A percentile compares a stretch with the other conserved stretches of the same genome.
phyloP scores from a whole-genome alignment of 83 land plant genomes.

The Picea abies region DNA sequence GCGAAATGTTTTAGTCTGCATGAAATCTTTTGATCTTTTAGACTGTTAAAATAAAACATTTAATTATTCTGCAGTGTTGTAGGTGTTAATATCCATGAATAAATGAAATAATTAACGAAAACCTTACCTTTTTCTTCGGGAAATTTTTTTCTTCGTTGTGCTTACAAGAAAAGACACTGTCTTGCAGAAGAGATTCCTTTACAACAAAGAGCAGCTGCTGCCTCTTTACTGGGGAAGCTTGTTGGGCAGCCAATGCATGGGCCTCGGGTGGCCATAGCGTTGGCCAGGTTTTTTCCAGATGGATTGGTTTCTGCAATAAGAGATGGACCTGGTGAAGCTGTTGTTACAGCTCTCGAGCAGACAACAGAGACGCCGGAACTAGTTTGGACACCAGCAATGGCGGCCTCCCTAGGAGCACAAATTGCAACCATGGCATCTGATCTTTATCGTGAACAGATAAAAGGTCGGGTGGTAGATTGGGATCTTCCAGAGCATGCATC shows the following conservation, averaged over 20 bases:
- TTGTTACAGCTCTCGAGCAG: constrained; percentile 90
- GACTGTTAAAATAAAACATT: neutral
- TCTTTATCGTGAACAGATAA: constrained; percentile 94
- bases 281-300: constrained; percentile 98
- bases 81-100: neutral
- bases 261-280: constrained; percentile 95
- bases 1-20: neutral
- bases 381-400: constrained; percentile 99
- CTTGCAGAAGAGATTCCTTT: constrained; percentile 86
- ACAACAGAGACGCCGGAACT: constrained; percentile 99
- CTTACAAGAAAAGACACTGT: neutral
- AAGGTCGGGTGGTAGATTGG: constrained; percentile 97
- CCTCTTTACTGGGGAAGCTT: constrained; percentile 96
- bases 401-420: constrained; percentile 95
- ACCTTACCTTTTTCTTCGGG: neutral
- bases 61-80: neutral
- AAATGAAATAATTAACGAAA: neutral
- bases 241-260: constrained; percentile 99
- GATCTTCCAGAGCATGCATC: constrained; percentile 98
- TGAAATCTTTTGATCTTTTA: neutral
- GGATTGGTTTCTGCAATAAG: constrained; percentile 90
- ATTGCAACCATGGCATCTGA: constrained; percentile 96
- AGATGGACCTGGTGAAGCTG: constrained; percentile 99
- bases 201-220: constrained; percentile 94
- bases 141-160: neutral